These are phyloP conservation scores for Rhodotorula sp. DNA, from an alignment of 1,284 basidiomycete species.

Conservation along the genomic window DNA sequence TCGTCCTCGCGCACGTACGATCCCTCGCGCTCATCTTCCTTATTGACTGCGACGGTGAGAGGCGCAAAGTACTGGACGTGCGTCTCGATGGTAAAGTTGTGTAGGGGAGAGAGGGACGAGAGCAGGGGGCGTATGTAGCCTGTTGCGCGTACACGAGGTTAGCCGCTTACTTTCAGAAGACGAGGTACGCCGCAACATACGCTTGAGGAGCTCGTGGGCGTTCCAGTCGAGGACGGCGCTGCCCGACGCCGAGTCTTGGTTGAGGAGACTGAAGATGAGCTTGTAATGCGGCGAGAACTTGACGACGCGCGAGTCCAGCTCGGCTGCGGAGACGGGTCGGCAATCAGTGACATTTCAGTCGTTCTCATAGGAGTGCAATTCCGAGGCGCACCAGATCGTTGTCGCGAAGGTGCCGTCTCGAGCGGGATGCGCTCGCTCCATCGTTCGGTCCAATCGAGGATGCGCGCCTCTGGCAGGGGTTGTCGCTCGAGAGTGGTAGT, in stretches of 20 bases:
- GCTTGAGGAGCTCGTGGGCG: slow-evolving; percentile 61
- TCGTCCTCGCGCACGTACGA: slow-evolving; percentile 74
- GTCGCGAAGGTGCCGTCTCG: background rate
- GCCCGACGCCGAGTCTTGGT: slow-evolving; percentile 78
- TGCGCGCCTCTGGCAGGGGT: slow-evolving; percentile 66
- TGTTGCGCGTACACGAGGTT: slow-evolving; percentile 47
- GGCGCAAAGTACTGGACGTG: slow-evolving; percentile 92
- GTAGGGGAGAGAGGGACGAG: slow-evolving; percentile 63
- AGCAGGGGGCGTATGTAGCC: slow-evolving; percentile 71
- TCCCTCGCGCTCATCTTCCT: slow-evolving; percentile 46
- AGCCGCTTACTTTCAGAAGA: background rate
- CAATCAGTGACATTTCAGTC: background rate
- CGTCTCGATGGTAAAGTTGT: slow-evolving; percentile 90
- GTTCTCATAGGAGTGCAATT: background rate
- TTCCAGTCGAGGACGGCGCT: slow-evolving; percentile 69
- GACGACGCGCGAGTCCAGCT: slow-evolving; percentile 54
- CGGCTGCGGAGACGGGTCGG: background rate
- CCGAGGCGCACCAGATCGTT: background rate
- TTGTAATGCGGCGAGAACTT: slow-evolving; percentile 78
- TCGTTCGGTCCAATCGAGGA: slow-evolving; percentile 56
- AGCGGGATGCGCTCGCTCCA: slow-evolving; percentile 5
- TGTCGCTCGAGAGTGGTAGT: slow-evolving; percentile 81
- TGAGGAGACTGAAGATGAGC: slow-evolving; percentile 77
- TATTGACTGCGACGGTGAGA: slow-evolving; percentile 65
- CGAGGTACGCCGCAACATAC: slow-evolving; percentile 45